Conservation (phyloP, 1,284 basidiomycete genomes). For the Trichosporon coremiiforme region DNA sequence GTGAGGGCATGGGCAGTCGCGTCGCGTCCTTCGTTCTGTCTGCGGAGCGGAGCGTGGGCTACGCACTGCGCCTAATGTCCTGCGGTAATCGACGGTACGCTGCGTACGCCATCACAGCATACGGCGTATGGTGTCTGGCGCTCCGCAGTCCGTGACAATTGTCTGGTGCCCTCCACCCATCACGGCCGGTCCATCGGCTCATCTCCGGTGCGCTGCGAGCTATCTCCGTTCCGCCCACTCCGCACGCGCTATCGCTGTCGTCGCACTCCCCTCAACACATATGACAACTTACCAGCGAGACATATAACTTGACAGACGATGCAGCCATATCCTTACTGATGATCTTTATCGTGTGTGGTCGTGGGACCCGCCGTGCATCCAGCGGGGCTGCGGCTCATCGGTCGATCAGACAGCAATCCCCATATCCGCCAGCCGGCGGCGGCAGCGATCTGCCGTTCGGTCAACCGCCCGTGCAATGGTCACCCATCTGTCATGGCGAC, state of each 20-base stretch:
- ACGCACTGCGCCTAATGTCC: too few relatives aligned
- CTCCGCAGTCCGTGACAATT: too few relatives aligned
- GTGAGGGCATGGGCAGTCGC: not conserved
- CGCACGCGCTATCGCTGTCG: not conserved
- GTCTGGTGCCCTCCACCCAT: too few relatives aligned
- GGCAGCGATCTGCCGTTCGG: not conserved
- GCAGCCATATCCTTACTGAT: not conserved
- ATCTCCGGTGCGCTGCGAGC: not conserved
- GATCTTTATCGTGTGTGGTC: not conserved
- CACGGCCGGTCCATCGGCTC: too few relatives aligned
- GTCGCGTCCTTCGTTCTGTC: not conserved
- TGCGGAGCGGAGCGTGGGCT: not conserved
- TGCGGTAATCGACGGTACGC: too few relatives aligned
- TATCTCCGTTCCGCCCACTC: not conserved
- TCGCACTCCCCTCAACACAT: not conserved
- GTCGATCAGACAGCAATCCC: not conserved
- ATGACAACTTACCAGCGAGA: not conserved
- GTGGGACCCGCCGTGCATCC: not conserved
- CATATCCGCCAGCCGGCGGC: not conserved
- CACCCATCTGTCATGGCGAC: not conserved
- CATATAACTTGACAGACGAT: not conserved
- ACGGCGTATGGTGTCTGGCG: too few relatives aligned
- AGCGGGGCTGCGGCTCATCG: too few relatives aligned
- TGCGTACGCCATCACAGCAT: too few relatives aligned
- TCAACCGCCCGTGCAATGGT: not conserved